A percentile compares a stretch with the other conserved stretches of the same genome.
Conservation (phyloP, 1,284 basidiomycete genomes). For the Cryptococcus maquisensis region DNA sequence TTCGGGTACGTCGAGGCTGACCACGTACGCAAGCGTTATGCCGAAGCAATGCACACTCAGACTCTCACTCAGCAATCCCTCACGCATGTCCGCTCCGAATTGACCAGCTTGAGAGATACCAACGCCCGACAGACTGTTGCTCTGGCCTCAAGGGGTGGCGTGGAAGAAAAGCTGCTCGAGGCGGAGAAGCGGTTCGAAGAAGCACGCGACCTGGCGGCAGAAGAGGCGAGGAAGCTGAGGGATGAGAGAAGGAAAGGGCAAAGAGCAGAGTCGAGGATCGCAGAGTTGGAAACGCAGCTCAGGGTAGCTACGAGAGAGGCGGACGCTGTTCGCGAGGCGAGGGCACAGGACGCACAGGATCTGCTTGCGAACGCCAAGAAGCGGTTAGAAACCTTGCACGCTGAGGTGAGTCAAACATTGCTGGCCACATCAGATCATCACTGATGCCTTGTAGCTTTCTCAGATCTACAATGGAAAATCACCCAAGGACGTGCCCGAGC, state of each 20-base stretch:
- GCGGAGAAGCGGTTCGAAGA: slow-evolving; percentile 64
- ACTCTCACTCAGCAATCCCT: slow-evolving; percentile 44
- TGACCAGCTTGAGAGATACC: slow-evolving; percentile 28
- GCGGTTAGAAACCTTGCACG: slow-evolving; percentile 61
- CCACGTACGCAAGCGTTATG: slow-evolving; percentile 58
- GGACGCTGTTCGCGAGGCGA: slow-evolving; percentile 62
- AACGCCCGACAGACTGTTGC: slow-evolving; percentile 22
- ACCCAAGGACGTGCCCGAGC: slow-evolving; percentile 42
- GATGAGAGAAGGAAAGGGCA: slow-evolving; percentile 52
- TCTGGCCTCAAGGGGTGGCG: slow-evolving; percentile 21
- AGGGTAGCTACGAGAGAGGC: slow-evolving; percentile 59
- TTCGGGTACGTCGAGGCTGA: slow-evolving; percentile 4
- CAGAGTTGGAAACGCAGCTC: slow-evolving; percentile 70
- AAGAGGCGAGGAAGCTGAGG: slow-evolving; percentile 64
- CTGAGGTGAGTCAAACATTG: slow-evolving; percentile 28
- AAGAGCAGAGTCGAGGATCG: slow-evolving; percentile 47
- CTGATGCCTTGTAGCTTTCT: slow-evolving; percentile 22
- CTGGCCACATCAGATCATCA: slow-evolving; percentile 27
- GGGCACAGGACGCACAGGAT: slow-evolving; percentile 64
- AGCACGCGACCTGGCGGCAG: slow-evolving; percentile 73
- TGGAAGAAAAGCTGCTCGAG: slow-evolving; percentile 52
- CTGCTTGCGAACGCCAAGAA: slow-evolving; percentile 67
- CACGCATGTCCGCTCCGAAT: slow-evolving; percentile 38
- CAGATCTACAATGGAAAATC: slow-evolving; percentile 32
- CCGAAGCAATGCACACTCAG: slow-evolving; percentile 58